Conservation (phyloP, 148 eudicot species). For the Diospyros kaki region DNA sequence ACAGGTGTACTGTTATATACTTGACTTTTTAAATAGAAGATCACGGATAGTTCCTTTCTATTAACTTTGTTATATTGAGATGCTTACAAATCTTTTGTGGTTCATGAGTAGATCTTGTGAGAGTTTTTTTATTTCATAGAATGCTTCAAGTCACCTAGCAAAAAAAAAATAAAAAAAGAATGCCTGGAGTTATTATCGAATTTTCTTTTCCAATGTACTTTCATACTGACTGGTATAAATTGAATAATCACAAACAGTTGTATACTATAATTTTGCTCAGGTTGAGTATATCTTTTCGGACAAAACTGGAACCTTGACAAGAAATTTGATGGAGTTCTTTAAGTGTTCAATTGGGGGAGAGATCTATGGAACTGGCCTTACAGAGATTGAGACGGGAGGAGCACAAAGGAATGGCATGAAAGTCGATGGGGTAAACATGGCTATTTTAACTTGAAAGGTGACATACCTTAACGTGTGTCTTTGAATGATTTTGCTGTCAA, state of each 20-base stretch:
- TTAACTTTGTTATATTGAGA: background rate
- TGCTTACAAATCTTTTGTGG: background rate
- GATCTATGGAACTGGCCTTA: conserved; percentile 87
- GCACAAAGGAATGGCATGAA: conserved; percentile 67
- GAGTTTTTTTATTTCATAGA: background rate
- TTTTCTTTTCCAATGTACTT: background rate
- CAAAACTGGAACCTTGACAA: conserved; percentile 94
- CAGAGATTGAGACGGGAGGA: conserved; percentile 85
- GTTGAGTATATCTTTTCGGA: conserved; percentile 96
- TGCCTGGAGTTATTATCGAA: background rate
- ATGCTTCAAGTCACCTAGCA: too few species aligned
- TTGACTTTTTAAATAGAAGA: background rate
- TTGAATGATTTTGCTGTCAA: conserved; percentile 2
- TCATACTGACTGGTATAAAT: background rate
- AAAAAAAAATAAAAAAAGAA: too few species aligned
- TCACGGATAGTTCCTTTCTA: background rate
- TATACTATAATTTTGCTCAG: conserved; percentile 29
- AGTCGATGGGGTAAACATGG: conserved; percentile 48
- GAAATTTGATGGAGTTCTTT: conserved; percentile 97
- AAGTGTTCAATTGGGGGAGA: conserved; percentile 97
- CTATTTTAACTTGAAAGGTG: conserved; percentile 1
- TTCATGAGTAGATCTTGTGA: background rate
- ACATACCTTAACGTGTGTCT: background rate
- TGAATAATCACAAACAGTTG: background rate
- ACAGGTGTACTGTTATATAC: conserved; percentile 55